A percentile compares a stretch with the other conserved stretches of the same genome.
Evolutionary conservation across 1,284 basidiomycete species (phyloP).

Genomic region (Porodaedalea pini): DNA sequence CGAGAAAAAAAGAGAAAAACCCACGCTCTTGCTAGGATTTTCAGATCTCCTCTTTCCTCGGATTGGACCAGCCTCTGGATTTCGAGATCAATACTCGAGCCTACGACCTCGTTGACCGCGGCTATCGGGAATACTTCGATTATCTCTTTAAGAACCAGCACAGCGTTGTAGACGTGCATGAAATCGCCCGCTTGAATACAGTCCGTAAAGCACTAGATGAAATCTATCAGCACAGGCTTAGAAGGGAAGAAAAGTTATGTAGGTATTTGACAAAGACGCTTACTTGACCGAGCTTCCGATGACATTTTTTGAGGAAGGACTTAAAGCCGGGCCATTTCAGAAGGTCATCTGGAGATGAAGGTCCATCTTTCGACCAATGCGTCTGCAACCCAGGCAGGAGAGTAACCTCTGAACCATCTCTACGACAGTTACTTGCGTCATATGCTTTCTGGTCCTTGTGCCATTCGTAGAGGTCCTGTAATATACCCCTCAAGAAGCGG

Average conservation of each 20-base stretch:
- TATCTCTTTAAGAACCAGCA: constrained; percentile 86
- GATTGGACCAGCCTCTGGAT: constrained; percentile 68
- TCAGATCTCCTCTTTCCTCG: constrained; percentile 79
- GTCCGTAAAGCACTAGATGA: constrained; percentile 52
- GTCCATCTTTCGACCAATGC: constrained; percentile 43
- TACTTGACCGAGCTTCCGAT: constrained; percentile 67
- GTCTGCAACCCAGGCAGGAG: constrained; percentile 65
- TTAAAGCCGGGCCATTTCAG: constrained; percentile 72
- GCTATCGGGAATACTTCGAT: constrained; percentile 82
- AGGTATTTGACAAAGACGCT: constrained; percentile 21
- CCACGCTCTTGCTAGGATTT: constrained; percentile 76
- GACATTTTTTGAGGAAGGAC: constrained; percentile 77
- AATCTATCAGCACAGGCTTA: background rate
- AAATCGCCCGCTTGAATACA: constrained; percentile 78
- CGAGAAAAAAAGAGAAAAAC: constrained; percentile 25
- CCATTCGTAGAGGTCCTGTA: constrained; percentile 78
- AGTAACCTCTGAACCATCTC: constrained; percentile 59
- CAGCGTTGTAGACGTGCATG: constrained; percentile 92
- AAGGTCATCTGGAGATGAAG: constrained; percentile 48
- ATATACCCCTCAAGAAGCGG: constrained; percentile 78
- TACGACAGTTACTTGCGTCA: constrained; percentile 62
- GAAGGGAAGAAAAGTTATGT: background rate
- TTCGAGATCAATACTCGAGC: constrained; percentile 55
- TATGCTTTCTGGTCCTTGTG: constrained; percentile 64
- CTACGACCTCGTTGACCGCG: constrained; percentile 49